Evolutionary conservation across 1,284 basidiomycete genomes (phyloP), one percentile per base, ranked within the genome.

Genomic region (Polyporus tsugae): DNA sequence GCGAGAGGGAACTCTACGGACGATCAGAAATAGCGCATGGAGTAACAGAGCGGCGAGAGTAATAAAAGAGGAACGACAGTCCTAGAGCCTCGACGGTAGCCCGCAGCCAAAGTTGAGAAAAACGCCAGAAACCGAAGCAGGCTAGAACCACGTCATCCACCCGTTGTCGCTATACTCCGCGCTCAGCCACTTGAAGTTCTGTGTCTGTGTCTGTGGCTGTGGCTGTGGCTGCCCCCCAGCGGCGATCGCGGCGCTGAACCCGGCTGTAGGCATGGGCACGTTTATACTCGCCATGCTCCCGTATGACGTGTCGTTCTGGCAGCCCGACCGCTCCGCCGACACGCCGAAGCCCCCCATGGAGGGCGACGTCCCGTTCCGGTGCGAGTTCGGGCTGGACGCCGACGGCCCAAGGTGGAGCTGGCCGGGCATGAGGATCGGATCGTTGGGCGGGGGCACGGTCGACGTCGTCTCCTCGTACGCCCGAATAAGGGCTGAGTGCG

Each of bases 141-240:
- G 36, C 63, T 70, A 79, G 63, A 76, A 74, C 77, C 77, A 79
- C 65, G 73, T 76, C 78, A 79, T 78, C 76, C 77, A 79, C 55
- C 71, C 69, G 65, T 74, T 76, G 46, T 78, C 78, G 61, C 71
- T 72, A 62, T 77, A 78, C 62, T 77, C 77, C 36, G 73, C 60
- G 42, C 73, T 74, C 33, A 77, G 66, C 67, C 70, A 70, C 65
- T 72, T 71, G 44, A 73, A 62, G 63, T 68, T 70, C 62, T 69
- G 69, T 7, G 25, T 52, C 46, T 46, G 44, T 9, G 46, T 22
- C 22, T 52, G 44, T 7, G 44, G 44, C 41, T 42, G 41, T 42
- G n/a, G n/a, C 22, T 2, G 7, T 62, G 58, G 68, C 64, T 60
- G 62, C 25, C 53, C 62, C 33, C 63, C 57, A 22, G 66, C 38